These are phyloP conservation scores for Ophiostoma tasmaniense DNA, from an alignment of 2,329 filamentous ascomycete species.

Conservation along the genomic window DNA sequence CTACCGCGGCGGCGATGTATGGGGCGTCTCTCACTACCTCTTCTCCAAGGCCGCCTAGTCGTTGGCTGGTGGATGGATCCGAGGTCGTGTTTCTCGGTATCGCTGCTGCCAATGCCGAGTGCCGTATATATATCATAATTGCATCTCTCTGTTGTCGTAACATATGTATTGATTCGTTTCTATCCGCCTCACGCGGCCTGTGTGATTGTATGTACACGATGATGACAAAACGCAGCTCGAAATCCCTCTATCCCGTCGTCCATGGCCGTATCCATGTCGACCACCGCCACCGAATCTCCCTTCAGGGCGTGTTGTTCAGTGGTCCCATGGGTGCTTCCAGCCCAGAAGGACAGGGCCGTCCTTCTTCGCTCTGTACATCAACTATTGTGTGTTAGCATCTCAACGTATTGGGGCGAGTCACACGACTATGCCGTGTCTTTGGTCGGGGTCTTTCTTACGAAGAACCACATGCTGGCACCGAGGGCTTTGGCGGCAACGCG, in stretches of 20 bases:
- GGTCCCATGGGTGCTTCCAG: slow-evolving; percentile 95
- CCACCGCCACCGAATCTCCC: background rate
- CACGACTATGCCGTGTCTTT: background rate
- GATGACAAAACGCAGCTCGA: slow-evolving; percentile 1
- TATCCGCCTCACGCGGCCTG: background rate
- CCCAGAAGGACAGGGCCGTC: slow-evolving; percentile 81
- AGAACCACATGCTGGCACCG: slow-evolving; percentile 98
- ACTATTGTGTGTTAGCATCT: slow-evolving; percentile 38
- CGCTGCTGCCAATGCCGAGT: background rate
- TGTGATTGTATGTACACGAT: slow-evolving; percentile 10
- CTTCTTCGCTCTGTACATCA: slow-evolving; percentile 95
- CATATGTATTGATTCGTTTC: background rate
- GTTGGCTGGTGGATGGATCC: background rate
- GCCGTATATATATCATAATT: background rate
- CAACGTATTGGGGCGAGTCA: slow-evolving; percentile 6
- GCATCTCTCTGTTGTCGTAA: background rate
- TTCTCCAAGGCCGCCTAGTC: slow-evolving; percentile 46
- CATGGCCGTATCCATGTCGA: background rate
- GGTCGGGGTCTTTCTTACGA: slow-evolving; percentile 51
- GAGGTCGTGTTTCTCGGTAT: background rate
- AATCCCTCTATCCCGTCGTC: background rate
- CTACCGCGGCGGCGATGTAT: slow-evolving; percentile 55
- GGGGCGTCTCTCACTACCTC: slow-evolving; percentile 59
- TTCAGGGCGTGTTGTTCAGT: slow-evolving; percentile 43
- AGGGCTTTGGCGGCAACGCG: slow-evolving; percentile 78